Percentiles rank a stretch among this genome's conserved stretches.
phyloP scores from a whole-genome alignment of 169 alveolate genomes.

The Cyclospora cayetanensis region DNA sequence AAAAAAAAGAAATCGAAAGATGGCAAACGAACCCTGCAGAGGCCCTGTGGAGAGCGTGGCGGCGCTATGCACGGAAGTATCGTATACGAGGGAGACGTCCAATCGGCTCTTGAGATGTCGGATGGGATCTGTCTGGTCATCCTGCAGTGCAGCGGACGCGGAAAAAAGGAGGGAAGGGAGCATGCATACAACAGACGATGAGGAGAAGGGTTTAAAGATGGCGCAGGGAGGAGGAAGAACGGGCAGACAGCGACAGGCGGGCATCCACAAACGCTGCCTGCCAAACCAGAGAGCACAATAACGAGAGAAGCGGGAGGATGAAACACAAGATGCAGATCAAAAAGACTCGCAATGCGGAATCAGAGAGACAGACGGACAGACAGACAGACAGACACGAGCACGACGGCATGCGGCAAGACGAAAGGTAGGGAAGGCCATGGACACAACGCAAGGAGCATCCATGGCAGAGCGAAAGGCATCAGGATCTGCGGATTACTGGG shows the following conservation, averaged over 20 bases:
- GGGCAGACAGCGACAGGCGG: neutral
- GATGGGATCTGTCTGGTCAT: neutral
- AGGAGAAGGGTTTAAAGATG: neutral
- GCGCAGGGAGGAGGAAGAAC: neutral
- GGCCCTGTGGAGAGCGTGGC: slow-evolving; percentile 13
- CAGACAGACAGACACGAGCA: neutral
- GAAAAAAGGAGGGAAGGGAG: neutral
- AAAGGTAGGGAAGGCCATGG: too few species aligned
- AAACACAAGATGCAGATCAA: neutral
- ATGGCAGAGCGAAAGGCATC: neutral
- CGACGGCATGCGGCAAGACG: neutral
- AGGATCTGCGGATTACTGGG: neutral
- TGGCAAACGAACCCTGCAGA: neutral
- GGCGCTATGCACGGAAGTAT: slow-evolving; percentile 1
- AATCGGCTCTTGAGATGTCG: slow-evolving; percentile 15
- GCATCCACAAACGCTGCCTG: neutral
- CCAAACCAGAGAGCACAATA: neutral
- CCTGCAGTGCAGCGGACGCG: neutral
- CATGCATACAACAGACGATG: neutral
- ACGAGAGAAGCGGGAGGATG: neutral
- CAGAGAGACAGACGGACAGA: neutral
- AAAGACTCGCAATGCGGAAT: too few species aligned
- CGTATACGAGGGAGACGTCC: slow-evolving; percentile 45
- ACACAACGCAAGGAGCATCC: neutral
- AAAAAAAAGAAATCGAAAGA: too few species aligned